These are phyloP conservation scores for Terana coerulea DNA, from an alignment of 768 basidiomycete genomes.

Conservation along the genomic window DNA sequence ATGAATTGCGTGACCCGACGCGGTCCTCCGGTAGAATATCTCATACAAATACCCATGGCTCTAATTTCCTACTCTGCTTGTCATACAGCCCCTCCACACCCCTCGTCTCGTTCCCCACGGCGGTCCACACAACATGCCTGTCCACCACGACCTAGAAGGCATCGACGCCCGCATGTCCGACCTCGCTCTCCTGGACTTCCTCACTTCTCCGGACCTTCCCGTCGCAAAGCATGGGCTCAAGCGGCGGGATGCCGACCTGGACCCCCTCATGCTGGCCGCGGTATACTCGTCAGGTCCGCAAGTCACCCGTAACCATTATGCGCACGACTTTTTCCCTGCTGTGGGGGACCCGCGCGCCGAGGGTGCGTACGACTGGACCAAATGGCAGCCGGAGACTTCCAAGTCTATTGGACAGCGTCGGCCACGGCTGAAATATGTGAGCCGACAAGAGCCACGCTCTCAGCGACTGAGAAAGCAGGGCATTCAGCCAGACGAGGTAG, in stretches of 20 bases:
- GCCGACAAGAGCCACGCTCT: slow-evolving; percentile 71
- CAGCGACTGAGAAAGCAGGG: slow-evolving; percentile 42
- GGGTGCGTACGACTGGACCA: slow-evolving; percentile 56
- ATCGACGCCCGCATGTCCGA: slow-evolving; percentile 39
- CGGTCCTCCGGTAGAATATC: slow-evolving; percentile 11
- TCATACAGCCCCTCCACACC: neutral
- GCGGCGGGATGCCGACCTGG: slow-evolving; percentile 69
- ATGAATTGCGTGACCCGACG: slow-evolving; percentile 10
- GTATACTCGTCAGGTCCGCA: slow-evolving; percentile 72
- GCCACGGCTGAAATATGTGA: slow-evolving; percentile 54
- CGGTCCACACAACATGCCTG: slow-evolving; percentile 18
- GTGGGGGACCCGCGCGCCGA: slow-evolving; percentile 49
- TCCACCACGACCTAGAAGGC: slow-evolving; percentile 23
- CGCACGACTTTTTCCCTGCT: slow-evolving; percentile 73
- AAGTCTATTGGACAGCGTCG: slow-evolving; percentile 37
- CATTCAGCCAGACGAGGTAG: slow-evolving; percentile 35
- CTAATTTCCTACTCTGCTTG: neutral
- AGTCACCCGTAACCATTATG: slow-evolving; percentile 81
- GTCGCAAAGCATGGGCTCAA: slow-evolving; percentile 42
- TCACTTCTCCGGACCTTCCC: slow-evolving; percentile 41
- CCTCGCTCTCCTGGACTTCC: slow-evolving; percentile 59
- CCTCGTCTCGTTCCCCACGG: neutral
- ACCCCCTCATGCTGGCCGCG: slow-evolving; percentile 76
- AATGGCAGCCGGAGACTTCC: slow-evolving; percentile 44
- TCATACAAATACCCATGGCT: slow-evolving; percentile 7